phyloP scores from a whole-genome alignment of 345 rosid genomes.

The Limnanthes douglasii region DNA sequence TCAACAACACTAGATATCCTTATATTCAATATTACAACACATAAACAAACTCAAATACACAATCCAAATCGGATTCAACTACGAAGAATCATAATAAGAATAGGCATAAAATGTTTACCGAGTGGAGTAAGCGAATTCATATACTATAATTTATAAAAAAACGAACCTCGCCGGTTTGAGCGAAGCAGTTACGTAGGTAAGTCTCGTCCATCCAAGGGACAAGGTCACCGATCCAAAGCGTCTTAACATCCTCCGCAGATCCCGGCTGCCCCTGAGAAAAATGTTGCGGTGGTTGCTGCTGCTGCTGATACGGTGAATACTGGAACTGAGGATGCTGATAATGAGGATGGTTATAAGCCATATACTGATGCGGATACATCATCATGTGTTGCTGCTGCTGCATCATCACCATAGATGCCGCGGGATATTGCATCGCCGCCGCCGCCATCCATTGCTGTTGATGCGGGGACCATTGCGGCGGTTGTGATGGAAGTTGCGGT shows the following conservation, averaged over 20 bases:
- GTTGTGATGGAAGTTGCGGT: slow-evolving; percentile 13
- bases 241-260: slow-evolving; percentile 47
- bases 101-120: too few relatives aligned
- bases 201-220: slow-evolving; percentile 77
- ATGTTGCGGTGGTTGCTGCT: slow-evolving; percentile 15
- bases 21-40: too few relatives aligned
- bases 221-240: slow-evolving; percentile 64
- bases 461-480: slow-evolving; percentile 15
- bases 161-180: slow-evolving; percentile 59
- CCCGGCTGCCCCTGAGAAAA: slow-evolving; percentile 21
- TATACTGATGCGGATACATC: slow-evolving; percentile 82
- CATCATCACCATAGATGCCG: slow-evolving; percentile 86
- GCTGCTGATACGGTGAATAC: slow-evolving; percentile 8
- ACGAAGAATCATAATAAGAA: too few relatives aligned
- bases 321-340: slow-evolving; percentile 17
- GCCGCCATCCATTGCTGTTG: slow-evolving; percentile 51
- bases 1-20: too few relatives aligned
- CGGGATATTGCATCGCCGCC: slow-evolving; percentile 63
- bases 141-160: too few relatives aligned
- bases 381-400: slow-evolving; percentile 82
- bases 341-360: slow-evolving; percentile 33
- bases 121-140: too few relatives aligned
- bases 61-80: too few relatives aligned
- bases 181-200: slow-evolving; percentile 52
- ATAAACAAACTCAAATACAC: not conserved